Conservation (phyloP, 306 rosid genomes). For the Sindora glabra region DNA sequence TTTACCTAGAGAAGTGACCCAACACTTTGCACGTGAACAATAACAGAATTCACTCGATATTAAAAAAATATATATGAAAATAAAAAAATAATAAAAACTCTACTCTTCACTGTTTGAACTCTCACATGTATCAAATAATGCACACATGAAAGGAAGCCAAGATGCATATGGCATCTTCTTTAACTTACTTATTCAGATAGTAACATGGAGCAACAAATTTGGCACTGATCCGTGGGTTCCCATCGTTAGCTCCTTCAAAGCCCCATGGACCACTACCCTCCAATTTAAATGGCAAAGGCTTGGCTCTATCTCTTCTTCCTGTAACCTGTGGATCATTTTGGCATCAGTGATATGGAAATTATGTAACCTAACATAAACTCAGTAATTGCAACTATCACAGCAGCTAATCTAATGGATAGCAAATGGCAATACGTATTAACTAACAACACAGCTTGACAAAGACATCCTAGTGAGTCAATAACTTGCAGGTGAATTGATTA, state of each 20-base stretch:
- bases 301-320: conserved; percentile 96
- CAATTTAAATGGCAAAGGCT: conserved; percentile 82
- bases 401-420: background rate
- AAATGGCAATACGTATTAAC: background rate
- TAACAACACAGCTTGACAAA: background rate
- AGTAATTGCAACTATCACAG: background rate
- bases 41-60: background rate
- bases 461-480: background rate
- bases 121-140: background rate
- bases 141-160: background rate
- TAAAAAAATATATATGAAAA: too few species aligned
- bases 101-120: background rate
- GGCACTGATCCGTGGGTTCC: conserved; percentile 86
- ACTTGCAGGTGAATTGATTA: background rate
- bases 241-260: conserved; percentile 85
- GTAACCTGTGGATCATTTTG: conserved; percentile 61
- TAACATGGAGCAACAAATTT: conserved; percentile 86
- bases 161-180: background rate
- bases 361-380: background rate
- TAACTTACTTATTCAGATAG: conserved; percentile 66
- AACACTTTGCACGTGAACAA: background rate
- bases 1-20: background rate
- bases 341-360: conserved; percentile 6
- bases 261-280: conserved; percentile 78
- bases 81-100: too few species aligned